Evolutionary conservation across 2,329 filamentous ascomycete species (phyloP).

Genomic region (Clonostachys solani): DNA sequence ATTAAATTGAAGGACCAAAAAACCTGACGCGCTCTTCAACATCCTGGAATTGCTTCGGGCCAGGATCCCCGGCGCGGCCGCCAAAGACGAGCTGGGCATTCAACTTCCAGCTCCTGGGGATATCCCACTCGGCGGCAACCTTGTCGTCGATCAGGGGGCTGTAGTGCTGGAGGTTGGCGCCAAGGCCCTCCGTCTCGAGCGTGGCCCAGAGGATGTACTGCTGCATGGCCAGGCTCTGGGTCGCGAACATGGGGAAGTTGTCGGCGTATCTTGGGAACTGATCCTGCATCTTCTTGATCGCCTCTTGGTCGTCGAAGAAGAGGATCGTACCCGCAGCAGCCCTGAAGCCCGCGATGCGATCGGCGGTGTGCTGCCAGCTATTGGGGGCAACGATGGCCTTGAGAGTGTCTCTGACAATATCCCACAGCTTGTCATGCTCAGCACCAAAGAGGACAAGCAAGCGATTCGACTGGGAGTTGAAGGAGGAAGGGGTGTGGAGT

Average conservation of each 20-base stretch:
- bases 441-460: conserved; percentile 73
- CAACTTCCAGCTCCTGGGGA: conserved; percentile 71
- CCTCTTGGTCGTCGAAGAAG: conserved; percentile 77
- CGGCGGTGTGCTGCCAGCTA: conserved; percentile 48
- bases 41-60: conserved; percentile 60
- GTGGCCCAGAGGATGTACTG: conserved; percentile 81
- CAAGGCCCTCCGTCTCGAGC: conserved; percentile 78
- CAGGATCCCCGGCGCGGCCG: conserved; percentile 48
- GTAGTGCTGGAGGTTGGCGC: conserved; percentile 91
- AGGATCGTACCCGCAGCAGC: conserved; percentile 76
- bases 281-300: conserved; percentile 61
- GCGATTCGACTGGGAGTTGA: conserved; percentile 85
- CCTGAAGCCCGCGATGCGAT: conserved; percentile 53
- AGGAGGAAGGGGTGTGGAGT: conserved; percentile 69
- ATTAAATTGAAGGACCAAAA: conserved; percentile 42
- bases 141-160: conserved; percentile 78
- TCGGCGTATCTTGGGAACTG: conserved; percentile 73
- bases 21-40: conserved; percentile 65
- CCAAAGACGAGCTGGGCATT: conserved; percentile 85
- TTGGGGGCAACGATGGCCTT: conserved; percentile 45
- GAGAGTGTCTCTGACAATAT: conserved; percentile 55
- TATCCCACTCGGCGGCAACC: conserved; percentile 63
- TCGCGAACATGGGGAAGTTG: conserved; percentile 72
- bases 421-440: conserved; percentile 88
- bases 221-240: conserved; percentile 73